A percentile compares a stretch with the other conserved stretches of the same genome.
Evolutionary conservation across 257 asterid genomes (phyloP).

Genomic region (Cynanchum wilfordii): DNA sequence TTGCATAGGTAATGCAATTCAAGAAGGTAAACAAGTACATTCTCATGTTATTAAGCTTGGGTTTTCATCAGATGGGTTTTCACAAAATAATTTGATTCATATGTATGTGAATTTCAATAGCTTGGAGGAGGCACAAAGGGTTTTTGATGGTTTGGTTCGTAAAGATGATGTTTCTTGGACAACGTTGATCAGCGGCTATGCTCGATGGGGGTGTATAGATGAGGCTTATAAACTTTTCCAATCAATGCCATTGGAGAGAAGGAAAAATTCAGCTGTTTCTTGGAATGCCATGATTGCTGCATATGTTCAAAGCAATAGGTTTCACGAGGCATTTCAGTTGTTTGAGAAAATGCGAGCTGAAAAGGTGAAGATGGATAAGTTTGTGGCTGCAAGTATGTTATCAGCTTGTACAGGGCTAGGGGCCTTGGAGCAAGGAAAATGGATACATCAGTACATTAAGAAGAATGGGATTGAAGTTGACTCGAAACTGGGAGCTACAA

Average conservation of each 20-base stretch:
- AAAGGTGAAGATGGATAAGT: slow-evolving; percentile 52
- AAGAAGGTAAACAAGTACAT: slow-evolving; percentile 60
- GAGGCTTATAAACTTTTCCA: slow-evolving; percentile 52
- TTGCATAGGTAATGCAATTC: slow-evolving; percentile 29
- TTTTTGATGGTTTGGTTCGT: slow-evolving; percentile 38
- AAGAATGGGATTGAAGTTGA: slow-evolving; percentile 44
- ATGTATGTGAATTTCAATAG: slow-evolving; percentile 57
- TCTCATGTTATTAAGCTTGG: slow-evolving; percentile 59
- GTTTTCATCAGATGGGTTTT: slow-evolving; percentile 52
- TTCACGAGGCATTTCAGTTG: slow-evolving; percentile 50
- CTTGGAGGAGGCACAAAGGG: slow-evolving; percentile 57
- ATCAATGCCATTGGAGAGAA: slow-evolving; percentile 31
- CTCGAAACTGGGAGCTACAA: slow-evolving; percentile 52
- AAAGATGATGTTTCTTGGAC: slow-evolving; percentile 85
- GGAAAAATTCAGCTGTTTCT: slow-evolving; percentile 38
- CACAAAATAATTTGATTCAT: slow-evolving; percentile 70
- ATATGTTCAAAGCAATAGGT: slow-evolving; percentile 52
- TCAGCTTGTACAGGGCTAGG: slow-evolving; percentile 76
- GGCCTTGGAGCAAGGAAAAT: slow-evolving; percentile 64
- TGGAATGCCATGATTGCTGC: slow-evolving; percentile 88
- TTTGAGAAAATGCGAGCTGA: slow-evolving; percentile 52
- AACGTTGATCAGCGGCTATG: slow-evolving; percentile 71
- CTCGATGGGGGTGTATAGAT: slow-evolving; percentile 44
- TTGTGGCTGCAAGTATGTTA: slow-evolving; percentile 76
- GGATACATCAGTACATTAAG: slow-evolving; percentile 47